Evolutionary conservation across 257 asterid genomes (phyloP), one percentile per base, ranked within the genome.

Genomic region (Solanum ossicruentum): DNA sequence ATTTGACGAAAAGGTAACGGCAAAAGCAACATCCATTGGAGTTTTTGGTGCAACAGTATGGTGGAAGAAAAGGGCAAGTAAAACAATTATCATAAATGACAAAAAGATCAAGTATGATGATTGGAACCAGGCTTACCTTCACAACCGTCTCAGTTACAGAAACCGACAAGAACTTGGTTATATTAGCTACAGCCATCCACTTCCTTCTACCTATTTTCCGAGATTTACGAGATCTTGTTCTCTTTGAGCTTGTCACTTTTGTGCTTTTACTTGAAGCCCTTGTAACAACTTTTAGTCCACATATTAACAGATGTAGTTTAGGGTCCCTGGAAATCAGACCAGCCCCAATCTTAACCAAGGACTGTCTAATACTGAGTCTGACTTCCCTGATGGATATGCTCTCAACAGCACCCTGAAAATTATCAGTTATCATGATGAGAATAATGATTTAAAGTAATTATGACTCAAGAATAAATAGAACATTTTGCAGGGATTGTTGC

Each of bases 281-380:
- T 54, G 89, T 89, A 86, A 97, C 98, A 89, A 97, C 92, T 87
- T 97, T 97, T 89, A 95, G 86, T 69, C 91, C 99, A 65, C 93
- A 93, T 88, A 95, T 92, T 84, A 95, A 82, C 81, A 97, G 90
- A 92, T 93, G 99, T 88, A 97, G 85, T 87, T 94, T 97, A 80
- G 99, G 99, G 87, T 97, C 99, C 93, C 94, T 92, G 52, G 99
- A 94, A 77, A 97, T 89, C 89, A 97, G 91, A 86, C 98, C 99
- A 82, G 88, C 94, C 86, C 98, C 98, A 82, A 92, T 94, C 90
- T 93, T 94, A 87, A 93, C 97, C 93, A 95, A 90, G 83, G 99
- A 95, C 89, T 94, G 98, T 86, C 98, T 91, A 81, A 97, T 83
- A 88, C 98, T 94, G 86, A 97, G 91, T 89, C 97, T 92, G 91